A percentile compares a stretch with the other conserved stretches of the same genome.
phyloP scores from a whole-genome alignment of 495 filamentous ascomycete species.

The Podospora fimiseda region DNA sequence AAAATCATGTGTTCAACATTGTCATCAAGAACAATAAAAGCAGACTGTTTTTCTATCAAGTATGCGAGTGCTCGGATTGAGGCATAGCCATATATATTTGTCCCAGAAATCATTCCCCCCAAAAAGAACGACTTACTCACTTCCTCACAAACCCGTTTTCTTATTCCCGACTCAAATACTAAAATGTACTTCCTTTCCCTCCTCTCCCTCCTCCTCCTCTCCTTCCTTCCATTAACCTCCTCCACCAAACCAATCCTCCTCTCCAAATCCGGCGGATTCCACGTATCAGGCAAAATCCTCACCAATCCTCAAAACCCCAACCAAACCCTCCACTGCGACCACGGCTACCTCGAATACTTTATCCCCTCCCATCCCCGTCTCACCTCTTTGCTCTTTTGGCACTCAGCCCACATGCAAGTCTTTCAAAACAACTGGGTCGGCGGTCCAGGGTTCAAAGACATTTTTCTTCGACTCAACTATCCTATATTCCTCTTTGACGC shows the following conservation, averaged over 20 bases:
- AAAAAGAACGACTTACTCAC: background rate
- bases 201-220: background rate
- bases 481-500: constrained; percentile 46
- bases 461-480: constrained; percentile 42
- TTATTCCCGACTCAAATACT: no score
- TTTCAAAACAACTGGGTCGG: constrained; percentile 46
- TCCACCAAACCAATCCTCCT: constrained; percentile 29
- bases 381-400: constrained; percentile 44
- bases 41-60: no score
- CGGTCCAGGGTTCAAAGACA: constrained; percentile 45
- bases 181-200: background rate
- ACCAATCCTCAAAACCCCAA: constrained; percentile 23
- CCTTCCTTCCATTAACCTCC: background rate
- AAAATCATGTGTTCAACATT: no score
- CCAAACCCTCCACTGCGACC: constrained; percentile 40
- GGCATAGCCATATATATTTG: no score
- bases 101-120: background rate
- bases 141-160: background rate
- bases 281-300: constrained; percentile 32
- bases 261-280: constrained; percentile 36
- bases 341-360: constrained; percentile 49
- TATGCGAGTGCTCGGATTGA: no score
- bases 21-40: no score
- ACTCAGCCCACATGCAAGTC: constrained; percentile 41
- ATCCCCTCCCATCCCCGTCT: constrained; percentile 38